Conservation (phyloP, 2,329 filamentous ascomycete species). For the Onygenales sp. region DNA sequence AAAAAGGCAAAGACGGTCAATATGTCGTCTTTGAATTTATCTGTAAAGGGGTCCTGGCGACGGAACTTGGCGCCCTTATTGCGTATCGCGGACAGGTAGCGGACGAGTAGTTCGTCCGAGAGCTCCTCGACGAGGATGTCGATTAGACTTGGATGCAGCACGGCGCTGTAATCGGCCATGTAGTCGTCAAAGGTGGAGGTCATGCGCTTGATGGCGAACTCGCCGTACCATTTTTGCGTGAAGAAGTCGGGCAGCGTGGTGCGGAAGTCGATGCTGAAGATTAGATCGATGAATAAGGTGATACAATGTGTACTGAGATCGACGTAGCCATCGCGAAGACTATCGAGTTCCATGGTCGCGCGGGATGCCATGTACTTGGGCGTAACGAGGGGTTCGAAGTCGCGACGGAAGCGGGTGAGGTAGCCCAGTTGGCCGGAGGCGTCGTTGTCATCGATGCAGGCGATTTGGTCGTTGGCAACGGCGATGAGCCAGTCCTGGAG, state of each 20-base stretch:
- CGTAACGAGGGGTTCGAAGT: constrained; percentile 72
- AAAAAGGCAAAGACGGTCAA: constrained; percentile 87
- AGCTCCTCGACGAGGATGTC: constrained; percentile 93
- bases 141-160: constrained; percentile 75
- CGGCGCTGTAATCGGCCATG: constrained; percentile 71
- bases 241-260: constrained; percentile 81
- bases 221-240: constrained; percentile 78
- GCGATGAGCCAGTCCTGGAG: constrained; percentile 87
- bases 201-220: constrained; percentile 85
- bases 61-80: constrained; percentile 89
- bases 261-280: constrained; percentile 85
- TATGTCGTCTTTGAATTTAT: constrained; percentile 91
- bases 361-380: constrained; percentile 66
- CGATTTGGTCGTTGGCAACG: constrained; percentile 96
- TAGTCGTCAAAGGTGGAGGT: constrained; percentile 94
- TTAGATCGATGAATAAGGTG: constrained; percentile 70
- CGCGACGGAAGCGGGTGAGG: constrained; percentile 73
- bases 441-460: constrained; percentile 81
- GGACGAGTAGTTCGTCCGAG: constrained; percentile 77
- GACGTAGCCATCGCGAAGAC: constrained; percentile 81
- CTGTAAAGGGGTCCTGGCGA: constrained; percentile 74
- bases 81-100: constrained; percentile 73
- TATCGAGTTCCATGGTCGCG: constrained; percentile 61
- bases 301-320: constrained; percentile 93
- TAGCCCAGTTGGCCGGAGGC: constrained; percentile 69